These are phyloP conservation scores for Fremontodendron californicum DNA, from an alignment of 345 rosid genomes.

Conservation along the genomic window DNA sequence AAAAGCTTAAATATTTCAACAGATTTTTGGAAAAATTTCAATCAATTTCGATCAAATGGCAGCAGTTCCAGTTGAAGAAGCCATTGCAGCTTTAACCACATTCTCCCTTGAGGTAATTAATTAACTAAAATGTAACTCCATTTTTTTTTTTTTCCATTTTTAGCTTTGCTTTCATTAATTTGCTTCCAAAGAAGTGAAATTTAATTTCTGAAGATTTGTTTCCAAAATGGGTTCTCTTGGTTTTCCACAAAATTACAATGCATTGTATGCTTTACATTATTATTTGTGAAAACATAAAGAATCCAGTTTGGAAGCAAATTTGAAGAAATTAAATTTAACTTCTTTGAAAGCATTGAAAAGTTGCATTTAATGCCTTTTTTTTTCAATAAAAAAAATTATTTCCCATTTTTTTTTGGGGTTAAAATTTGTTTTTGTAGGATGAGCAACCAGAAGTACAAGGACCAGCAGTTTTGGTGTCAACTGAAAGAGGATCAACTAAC, in stretches of 20 bases:
- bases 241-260: background rate
- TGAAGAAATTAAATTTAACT: background rate
- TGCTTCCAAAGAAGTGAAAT: background rate
- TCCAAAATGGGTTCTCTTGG: slow-evolving; percentile 11
- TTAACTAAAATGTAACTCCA: background rate
- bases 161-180: background rate
- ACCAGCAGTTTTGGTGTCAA: slow-evolving; percentile 72
- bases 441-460: slow-evolving; percentile 98
- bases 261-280: slow-evolving; percentile 9
- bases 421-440: slow-evolving; percentile 40
- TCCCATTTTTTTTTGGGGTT: background rate
- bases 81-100: slow-evolving; percentile 91
- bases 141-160: background rate
- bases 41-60: slow-evolving; percentile 19
- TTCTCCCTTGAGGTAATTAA: slow-evolving; percentile 79
- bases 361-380: background rate
- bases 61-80: slow-evolving; percentile 99
- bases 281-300: background rate
- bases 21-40: background rate
- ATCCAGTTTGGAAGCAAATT: slow-evolving; percentile 10
- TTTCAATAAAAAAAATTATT: background rate
- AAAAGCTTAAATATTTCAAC: background rate
- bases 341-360: background rate
- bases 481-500: slow-evolving; percentile 76
- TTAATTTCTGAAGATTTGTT: slow-evolving; percentile 10